Conservation (phyloP, 2,329 filamentous ascomycete genomes). For the Cladosporium sp. region DNA sequence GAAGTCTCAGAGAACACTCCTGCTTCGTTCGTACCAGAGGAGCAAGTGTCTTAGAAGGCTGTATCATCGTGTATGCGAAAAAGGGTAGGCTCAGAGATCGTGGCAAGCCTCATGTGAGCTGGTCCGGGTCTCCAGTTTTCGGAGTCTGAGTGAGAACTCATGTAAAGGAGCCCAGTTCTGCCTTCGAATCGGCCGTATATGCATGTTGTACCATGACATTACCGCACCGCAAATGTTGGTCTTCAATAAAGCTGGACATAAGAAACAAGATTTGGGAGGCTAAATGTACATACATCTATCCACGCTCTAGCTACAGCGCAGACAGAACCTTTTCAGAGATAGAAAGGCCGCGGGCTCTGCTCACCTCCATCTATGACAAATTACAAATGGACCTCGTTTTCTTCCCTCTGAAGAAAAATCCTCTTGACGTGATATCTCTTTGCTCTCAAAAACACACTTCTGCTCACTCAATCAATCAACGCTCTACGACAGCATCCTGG, state of each 20-base stretch:
- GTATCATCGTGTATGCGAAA: neutral
- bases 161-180: no score
- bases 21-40: no score
- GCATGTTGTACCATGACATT: neutral
- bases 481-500: constrained; percentile 62
- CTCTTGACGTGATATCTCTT: constrained; percentile 1
- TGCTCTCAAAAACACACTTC: constrained; percentile 5
- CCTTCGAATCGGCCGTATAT: no score
- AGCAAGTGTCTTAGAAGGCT: no score
- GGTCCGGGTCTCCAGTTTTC: neutral
- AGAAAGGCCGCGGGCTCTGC: constrained; percentile 14
- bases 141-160: no score
- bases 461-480: constrained; percentile 6
- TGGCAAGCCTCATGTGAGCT: neutral
- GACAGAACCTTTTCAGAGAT: constrained; percentile 20
- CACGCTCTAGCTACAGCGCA: constrained; percentile 16
- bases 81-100: no score
- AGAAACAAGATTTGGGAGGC: constrained; percentile 13
- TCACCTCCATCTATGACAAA: constrained; percentile 13
- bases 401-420: neutral
- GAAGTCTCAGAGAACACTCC: no score
- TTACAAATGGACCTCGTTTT: constrained; percentile 11
- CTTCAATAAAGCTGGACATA: neutral
- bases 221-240: neutral
- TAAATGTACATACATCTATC: constrained; percentile 16